Conservation (phyloP, 345 rosid species). For the Salix caprea region DNA sequence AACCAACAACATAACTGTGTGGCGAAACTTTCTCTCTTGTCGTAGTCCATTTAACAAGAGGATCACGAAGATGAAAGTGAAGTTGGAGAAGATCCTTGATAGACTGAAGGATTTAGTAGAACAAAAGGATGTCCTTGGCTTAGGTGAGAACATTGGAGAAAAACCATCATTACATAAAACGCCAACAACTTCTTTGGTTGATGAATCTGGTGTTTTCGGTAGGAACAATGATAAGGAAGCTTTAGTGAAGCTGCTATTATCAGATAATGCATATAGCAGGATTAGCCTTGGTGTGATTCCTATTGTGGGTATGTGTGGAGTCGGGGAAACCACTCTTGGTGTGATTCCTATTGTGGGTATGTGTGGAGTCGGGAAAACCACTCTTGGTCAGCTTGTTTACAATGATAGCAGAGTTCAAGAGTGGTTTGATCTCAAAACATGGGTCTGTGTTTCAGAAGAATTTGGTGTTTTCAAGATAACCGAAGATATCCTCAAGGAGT, state of each 20-base stretch:
- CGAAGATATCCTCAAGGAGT: neutral
- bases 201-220: conserved; percentile 24
- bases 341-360: conserved; percentile 24
- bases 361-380: conserved; percentile 6
- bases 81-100: conserved; percentile 3
- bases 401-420: neutral
- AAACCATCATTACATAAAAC: neutral
- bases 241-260: neutral
- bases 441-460: conserved; percentile 8
- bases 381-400: neutral
- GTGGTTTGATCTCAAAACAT: neutral
- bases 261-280: neutral
- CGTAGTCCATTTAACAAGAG: conserved; percentile 7
- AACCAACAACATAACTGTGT: neutral
- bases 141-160: conserved; percentile 6
- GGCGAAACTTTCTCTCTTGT: neutral
- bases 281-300: conserved; percentile 14
- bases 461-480: neutral
- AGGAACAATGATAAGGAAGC: conserved; percentile 14
- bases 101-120: conserved; percentile 6
- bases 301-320: conserved; percentile 15
- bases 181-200: conserved; percentile 17
- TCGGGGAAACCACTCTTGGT: conserved; percentile 4
- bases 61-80: neutral
- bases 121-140: conserved; percentile 7